phyloP scores from a whole-genome alignment of 2,329 filamentous ascomycete genomes.

The Xylariales sp. region DNA sequence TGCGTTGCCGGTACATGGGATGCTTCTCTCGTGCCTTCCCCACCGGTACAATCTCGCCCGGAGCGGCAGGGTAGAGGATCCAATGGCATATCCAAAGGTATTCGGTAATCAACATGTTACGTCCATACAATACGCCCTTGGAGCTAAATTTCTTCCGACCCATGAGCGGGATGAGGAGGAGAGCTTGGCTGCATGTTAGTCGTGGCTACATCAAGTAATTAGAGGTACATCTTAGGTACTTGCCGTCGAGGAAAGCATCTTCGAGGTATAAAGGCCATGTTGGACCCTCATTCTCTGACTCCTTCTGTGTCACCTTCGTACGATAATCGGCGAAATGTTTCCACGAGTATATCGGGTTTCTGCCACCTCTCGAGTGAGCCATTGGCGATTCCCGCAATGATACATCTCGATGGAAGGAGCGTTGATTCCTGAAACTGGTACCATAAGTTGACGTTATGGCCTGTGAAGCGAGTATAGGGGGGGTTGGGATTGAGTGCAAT shows the following conservation, averaged over 20 bases:
- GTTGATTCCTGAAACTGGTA: conserved; percentile 27
- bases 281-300: conserved; percentile 52
- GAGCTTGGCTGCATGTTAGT: conserved; percentile 38
- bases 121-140: conserved; percentile 58
- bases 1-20: conserved; percentile 37
- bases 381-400: conserved; percentile 28
- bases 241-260: conserved; percentile 64
- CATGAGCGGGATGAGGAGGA: conserved; percentile 62
- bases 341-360: conserved; percentile 58
- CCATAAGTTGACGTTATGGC: conserved; percentile 46
- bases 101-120: conserved; percentile 66
- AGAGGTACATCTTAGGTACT: conserved; percentile 26
- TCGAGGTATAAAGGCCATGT: conserved; percentile 61
- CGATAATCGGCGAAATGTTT: conserved; percentile 62
- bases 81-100: conserved; percentile 57
- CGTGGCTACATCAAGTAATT: neutral
- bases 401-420: conserved; percentile 29
- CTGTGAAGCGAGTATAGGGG: conserved; percentile 45
- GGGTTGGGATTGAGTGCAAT: conserved; percentile 34
- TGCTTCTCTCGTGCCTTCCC: conserved; percentile 37
- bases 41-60: conserved; percentile 37
- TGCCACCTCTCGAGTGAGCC: conserved; percentile 27
- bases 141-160: conserved; percentile 63
- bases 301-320: conserved; percentile 59
- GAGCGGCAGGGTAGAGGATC: conserved; percentile 35